Conservation (phyloP, 306 rosid genomes). For the Lotus japonicus region DNA sequence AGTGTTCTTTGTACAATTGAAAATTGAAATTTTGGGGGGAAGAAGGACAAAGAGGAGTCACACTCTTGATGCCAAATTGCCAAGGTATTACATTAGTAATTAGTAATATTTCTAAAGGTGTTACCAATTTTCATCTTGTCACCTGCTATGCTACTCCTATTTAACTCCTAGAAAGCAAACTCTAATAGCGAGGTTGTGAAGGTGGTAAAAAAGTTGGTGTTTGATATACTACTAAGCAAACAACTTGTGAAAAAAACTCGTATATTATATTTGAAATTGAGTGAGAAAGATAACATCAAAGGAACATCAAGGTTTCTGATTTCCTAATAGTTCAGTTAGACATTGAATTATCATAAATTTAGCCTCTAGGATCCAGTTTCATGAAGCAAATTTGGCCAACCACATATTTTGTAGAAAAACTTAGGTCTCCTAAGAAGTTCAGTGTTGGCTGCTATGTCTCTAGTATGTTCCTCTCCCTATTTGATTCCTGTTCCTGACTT, state of each 20-base stretch:
- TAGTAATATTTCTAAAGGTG: neutral
- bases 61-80: neutral
- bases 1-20: neutral
- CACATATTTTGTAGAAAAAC: neutral
- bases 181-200: neutral
- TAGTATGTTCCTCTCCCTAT: neutral
- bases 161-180: neutral
- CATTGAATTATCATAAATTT: neutral
- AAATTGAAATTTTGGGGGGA: neutral
- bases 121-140: neutral
- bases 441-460: neutral
- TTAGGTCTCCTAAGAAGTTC: neutral
- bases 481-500: too few relatives aligned
- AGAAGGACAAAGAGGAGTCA: too few relatives aligned
- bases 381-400: neutral
- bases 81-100: neutral
- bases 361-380: neutral
- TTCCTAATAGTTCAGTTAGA: neutral
- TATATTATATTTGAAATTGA: neutral
- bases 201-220: neutral
- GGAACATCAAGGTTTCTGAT: neutral
- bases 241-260: neutral
- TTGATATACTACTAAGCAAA: neutral
- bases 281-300: neutral
- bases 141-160: neutral